phyloP scores from a whole-genome alignment of 106 monocot genomes.

The Phalaenopsis aphrodite region DNA sequence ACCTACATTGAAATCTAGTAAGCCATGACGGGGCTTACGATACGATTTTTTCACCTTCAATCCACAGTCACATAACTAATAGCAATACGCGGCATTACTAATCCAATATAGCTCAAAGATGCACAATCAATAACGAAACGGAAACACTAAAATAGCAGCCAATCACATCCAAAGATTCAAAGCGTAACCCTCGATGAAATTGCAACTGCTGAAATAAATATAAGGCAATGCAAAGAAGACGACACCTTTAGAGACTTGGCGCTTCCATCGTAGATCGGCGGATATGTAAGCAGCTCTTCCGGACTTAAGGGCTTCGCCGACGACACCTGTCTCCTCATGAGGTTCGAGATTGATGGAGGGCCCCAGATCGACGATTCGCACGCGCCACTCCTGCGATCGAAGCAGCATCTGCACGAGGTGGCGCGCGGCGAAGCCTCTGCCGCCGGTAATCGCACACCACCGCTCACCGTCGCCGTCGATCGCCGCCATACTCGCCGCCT shows the following conservation, averaged over 20 bases:
- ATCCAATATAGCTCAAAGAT: neutral
- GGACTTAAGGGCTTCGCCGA: constrained; percentile 46
- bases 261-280: constrained; percentile 67
- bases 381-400: constrained; percentile 53
- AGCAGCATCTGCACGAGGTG: constrained; percentile 91
- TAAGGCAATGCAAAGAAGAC: neutral
- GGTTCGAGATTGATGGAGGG: constrained; percentile 63
- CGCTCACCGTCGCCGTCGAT: constrained; percentile 23
- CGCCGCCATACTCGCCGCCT: constrained; percentile 2
- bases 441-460: constrained; percentile 89
- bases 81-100: neutral
- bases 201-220: neutral
- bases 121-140: neutral
- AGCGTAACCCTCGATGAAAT: neutral
- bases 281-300: constrained; percentile 73
- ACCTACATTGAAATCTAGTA: neutral
- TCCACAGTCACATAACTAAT: neutral
- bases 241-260: constrained; percentile 67
- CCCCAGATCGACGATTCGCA: constrained; percentile 74
- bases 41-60: neutral
- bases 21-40: neutral
- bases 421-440: constrained; percentile 86
- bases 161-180: neutral
- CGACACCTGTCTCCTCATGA: constrained; percentile 44
- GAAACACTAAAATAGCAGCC: neutral